Evolutionary conservation across 1,139 yeast species (phyloP), one percentile per base, ranked within the genome.

Genomic region (Suhomyces anneliseae): DNA sequence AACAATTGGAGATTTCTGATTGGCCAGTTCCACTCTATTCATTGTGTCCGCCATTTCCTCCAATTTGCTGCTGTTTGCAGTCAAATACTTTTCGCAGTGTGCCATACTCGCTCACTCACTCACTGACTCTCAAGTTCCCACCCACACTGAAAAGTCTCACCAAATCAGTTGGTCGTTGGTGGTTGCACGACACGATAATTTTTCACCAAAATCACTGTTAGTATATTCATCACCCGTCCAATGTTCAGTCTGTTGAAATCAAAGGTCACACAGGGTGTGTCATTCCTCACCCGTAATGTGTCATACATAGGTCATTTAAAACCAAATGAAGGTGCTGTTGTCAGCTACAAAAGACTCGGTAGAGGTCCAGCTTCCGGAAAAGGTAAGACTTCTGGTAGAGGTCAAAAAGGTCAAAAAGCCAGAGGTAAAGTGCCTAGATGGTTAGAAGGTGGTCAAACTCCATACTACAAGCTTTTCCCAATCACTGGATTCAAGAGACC

Each of bases 371-470:
- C 96, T 33, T 86, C 96, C 40, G 96, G 96, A 12, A 74, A 76
- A 56, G 95, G 99, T 72, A 90, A 92, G 69, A 93, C 98, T 2
- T 83, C 98, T 4, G 96, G 97, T 43, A 81, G 99, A 66, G 99
- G 99, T 75, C 97, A 90, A 64, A 95, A 92, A 71, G 99, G 99
- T 82, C 99, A 93, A 67, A 92, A 92, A 71, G 97, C 98, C 11
- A 82, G 98, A 70, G 89, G 93, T 34, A 82, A 85, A 45, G 95
- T 92, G 24, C 93, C 92, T 49, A 82, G 87, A 53, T 90, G 96
- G 93, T 89, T 92, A 65, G 99, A 93, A 74, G 99, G 99, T 81
- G 99, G 99, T 62, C 99, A 93, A 66, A 93, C 99, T 1, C 98
- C 98, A 26, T 85, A 85, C 59, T 87, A 83, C 62, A 87, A 87